Evolutionary conservation across 1,284 basidiomycete species (phyloP).

Genomic region (Heterobasidion irregulare): DNA sequence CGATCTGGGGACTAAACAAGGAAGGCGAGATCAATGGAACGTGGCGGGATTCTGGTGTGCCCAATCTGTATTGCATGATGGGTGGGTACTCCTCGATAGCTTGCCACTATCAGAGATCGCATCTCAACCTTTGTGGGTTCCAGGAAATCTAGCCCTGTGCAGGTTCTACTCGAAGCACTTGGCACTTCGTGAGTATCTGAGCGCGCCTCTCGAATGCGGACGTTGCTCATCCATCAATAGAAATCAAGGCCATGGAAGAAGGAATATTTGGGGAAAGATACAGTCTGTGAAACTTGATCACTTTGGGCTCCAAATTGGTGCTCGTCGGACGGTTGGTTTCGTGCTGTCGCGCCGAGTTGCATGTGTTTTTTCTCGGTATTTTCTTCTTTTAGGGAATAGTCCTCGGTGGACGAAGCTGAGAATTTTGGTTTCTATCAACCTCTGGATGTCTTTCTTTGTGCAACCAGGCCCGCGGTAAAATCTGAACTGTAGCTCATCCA

Average conservation of each 20-base stretch:
- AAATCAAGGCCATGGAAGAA: constrained; percentile 54
- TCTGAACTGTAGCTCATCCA: too few relatives aligned
- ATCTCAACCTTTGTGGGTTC: constrained; percentile 6
- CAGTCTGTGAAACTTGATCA: background rate
- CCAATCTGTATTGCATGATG: constrained; percentile 49
- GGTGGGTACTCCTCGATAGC: constrained; percentile 22
- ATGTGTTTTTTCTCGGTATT: too few relatives aligned
- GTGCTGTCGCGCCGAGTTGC: too few relatives aligned
- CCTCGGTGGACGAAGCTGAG: too few relatives aligned
- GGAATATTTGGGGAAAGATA: constrained; percentile 40
- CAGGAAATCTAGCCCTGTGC: constrained; percentile 44
- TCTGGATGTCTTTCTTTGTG: too few relatives aligned
- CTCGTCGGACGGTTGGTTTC: too few relatives aligned
- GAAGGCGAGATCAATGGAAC: constrained; percentile 50
- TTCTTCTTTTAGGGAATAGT: too few relatives aligned
- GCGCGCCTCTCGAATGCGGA: background rate
- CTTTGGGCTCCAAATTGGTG: too few relatives aligned
- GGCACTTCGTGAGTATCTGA: constrained; percentile 41
- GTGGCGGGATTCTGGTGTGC: constrained; percentile 41
- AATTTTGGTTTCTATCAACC: too few relatives aligned
- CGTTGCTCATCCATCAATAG: constrained; percentile 17
- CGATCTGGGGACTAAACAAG: constrained; percentile 48
- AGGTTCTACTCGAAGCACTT: constrained; percentile 52
- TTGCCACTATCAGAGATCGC: background rate
- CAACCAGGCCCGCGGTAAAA: too few relatives aligned